Evolutionary conservation across 2,329 filamentous ascomycete species (phyloP).

Genomic region (Atkinsonella hypoxylon): DNA sequence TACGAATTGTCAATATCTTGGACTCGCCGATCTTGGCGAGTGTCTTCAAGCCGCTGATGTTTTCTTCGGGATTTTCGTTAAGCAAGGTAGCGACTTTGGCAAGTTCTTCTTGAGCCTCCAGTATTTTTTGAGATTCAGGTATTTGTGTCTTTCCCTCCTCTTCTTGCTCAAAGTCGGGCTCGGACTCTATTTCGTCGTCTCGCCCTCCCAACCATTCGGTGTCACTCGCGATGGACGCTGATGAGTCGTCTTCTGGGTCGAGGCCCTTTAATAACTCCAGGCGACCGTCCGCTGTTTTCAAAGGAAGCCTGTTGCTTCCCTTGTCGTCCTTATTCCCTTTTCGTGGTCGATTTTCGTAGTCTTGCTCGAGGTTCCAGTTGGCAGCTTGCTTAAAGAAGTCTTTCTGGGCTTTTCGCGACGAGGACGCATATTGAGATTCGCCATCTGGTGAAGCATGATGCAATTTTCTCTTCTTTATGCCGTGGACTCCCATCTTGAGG

Average conservation of each 20-base stretch:
- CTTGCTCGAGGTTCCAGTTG: slow-evolving; percentile 84
- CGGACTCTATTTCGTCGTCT: slow-evolving; percentile 38
- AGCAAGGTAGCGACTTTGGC: slow-evolving; percentile 69
- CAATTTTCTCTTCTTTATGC: slow-evolving; percentile 46
- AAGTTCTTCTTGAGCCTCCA: slow-evolving; percentile 83
- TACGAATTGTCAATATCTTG: slow-evolving; percentile 62
- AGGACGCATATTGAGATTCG: slow-evolving; percentile 22
- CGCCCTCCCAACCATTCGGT: slow-evolving; percentile 52
- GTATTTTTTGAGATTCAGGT: slow-evolving; percentile 65
- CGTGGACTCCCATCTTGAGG: slow-evolving; percentile 34
- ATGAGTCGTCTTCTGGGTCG: slow-evolving; percentile 48
- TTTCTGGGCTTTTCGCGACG: slow-evolving; percentile 35
- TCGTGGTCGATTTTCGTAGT: slow-evolving; percentile 71
- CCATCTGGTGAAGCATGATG: slow-evolving; percentile 39
- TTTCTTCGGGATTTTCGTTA: slow-evolving; percentile 89
- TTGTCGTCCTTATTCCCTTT: slow-evolving; percentile 65
- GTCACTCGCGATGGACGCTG: slow-evolving; percentile 46
- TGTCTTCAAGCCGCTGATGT: slow-evolving; percentile 66
- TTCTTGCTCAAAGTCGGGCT: slow-evolving; percentile 29
- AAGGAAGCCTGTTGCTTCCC: slow-evolving; percentile 66
- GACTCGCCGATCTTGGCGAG: slow-evolving; percentile 64
- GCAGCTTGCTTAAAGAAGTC: slow-evolving; percentile 63
- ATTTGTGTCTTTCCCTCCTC: slow-evolving; percentile 47
- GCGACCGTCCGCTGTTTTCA: slow-evolving; percentile 71
- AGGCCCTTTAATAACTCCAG: slow-evolving; percentile 47